Percentiles rank a stretch among this genome's conserved stretches.
phyloP scores from a whole-genome alignment of 108 stramenopile genomes.

The Skeletonema potamos region DNA sequence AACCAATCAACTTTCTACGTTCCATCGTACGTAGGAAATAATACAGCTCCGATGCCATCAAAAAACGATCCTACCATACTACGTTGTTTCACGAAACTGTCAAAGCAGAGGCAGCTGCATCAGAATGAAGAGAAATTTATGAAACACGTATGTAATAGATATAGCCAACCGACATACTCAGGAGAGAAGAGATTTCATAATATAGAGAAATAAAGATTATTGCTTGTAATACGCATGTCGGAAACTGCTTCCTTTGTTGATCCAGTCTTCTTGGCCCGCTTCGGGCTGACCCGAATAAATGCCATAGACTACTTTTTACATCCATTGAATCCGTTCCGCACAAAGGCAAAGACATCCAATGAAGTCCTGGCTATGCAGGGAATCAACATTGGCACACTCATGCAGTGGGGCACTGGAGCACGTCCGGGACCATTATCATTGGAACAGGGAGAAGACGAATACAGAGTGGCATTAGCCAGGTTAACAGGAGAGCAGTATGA shows the following conservation, averaged over 20 bases:
- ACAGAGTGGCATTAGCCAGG: slow-evolving; percentile 46
- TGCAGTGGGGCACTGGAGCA: slow-evolving; percentile 61
- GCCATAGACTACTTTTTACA: slow-evolving; percentile 86
- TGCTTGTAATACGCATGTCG: too few species aligned
- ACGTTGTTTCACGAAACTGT: too few species aligned
- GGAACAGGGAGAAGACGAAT: slow-evolving; percentile 80
- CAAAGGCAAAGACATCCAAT: slow-evolving; percentile 70
- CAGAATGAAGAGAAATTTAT: too few species aligned
- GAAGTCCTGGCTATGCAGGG: slow-evolving; percentile 85
- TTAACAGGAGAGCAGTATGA: slow-evolving; percentile 87
- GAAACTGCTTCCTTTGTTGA: slow-evolving; percentile 91
- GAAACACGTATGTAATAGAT: too few species aligned
- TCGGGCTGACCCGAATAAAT: slow-evolving; percentile 72
- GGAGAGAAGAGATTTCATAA: too few species aligned
- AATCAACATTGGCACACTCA: slow-evolving; percentile 70
- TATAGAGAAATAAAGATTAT: too few species aligned
- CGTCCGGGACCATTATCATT: slow-evolving; percentile 67
- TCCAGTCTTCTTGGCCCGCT: slow-evolving; percentile 82
- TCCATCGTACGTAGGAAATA: too few species aligned
- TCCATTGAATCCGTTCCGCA: slow-evolving; percentile 87
- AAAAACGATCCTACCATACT: too few species aligned
- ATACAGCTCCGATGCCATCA: too few species aligned
- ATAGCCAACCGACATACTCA: too few species aligned
- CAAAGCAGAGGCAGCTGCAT: too few species aligned
- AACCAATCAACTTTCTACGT: too few species aligned